These are phyloP conservation scores for Nannochloris sp. DNA, from an alignment of 139 green algal species.

Conservation along the genomic window DNA sequence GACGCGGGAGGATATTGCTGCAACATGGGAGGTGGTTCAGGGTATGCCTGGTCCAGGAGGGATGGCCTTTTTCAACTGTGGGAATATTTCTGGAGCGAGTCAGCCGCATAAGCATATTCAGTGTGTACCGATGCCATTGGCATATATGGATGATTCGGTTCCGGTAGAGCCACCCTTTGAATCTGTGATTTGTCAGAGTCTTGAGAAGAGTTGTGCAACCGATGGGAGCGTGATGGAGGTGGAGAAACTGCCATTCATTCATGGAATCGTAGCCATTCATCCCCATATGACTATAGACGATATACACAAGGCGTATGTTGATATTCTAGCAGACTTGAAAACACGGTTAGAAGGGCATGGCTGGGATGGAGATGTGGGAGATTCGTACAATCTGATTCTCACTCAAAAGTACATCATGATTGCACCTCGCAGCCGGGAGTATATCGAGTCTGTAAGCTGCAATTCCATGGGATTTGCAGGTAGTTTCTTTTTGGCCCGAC, in stretches of 20 bases:
- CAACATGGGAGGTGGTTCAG: constrained; percentile 40
- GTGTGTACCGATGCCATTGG: constrained; percentile 41
- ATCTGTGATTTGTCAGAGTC: background rate
- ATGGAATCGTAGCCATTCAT: too few relatives aligned
- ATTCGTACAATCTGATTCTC: constrained; percentile 46
- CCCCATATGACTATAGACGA: too few relatives aligned
- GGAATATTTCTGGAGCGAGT: constrained; percentile 52
- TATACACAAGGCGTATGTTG: background rate
- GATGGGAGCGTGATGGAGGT: background rate
- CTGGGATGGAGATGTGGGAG: background rate
- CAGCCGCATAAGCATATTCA: constrained; percentile 85
- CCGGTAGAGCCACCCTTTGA: constrained; percentile 5
- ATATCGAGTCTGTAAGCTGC: constrained; percentile 32
- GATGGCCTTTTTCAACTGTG: constrained; percentile 79
- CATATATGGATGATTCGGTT: background rate
- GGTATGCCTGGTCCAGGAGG: constrained; percentile 46
- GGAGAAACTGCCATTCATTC: background rate
- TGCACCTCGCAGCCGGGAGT: constrained; percentile 38
- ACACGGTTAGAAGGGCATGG: too few relatives aligned
- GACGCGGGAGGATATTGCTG: constrained; percentile 43
- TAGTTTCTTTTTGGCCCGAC: constrained; percentile 51
- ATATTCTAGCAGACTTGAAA: background rate
- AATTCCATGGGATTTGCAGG: constrained; percentile 74
- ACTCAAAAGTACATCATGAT: constrained; percentile 37
- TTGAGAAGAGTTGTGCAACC: background rate